These are phyloP conservation scores for Zasmidium cellare DNA, from an alignment of 2,329 filamentous ascomycete genomes.

Conservation along the genomic window DNA sequence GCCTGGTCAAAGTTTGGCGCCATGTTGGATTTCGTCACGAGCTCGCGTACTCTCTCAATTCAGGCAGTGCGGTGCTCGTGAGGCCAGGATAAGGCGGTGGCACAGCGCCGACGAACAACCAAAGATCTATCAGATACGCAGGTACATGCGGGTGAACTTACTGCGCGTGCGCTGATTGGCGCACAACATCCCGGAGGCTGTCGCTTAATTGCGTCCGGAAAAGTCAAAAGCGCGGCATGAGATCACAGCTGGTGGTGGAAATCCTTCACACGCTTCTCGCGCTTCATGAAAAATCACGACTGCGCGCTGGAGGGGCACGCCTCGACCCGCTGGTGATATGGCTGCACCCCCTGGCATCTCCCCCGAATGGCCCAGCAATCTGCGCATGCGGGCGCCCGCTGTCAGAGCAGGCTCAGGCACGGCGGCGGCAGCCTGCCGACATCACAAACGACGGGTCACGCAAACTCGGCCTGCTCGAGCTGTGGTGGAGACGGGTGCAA, in stretches of 20 bases:
- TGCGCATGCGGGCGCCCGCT: conserved; percentile 4
- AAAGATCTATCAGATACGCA: too few species aligned
- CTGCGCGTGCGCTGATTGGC: too few species aligned
- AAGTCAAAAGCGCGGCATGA: background rate
- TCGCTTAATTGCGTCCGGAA: too few species aligned
- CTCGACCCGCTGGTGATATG: background rate
- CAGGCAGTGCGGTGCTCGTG: background rate
- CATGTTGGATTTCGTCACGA: conserved; percentile 4
- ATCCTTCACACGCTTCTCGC: conserved; percentile 2
- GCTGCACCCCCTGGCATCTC: background rate
- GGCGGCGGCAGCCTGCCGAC: background rate
- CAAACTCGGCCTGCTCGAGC: background rate
- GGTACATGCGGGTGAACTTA: too few species aligned
- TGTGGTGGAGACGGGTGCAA: background rate
- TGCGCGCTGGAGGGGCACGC: background rate
- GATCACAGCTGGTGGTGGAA: background rate
- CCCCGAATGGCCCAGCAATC: conserved; percentile 3
- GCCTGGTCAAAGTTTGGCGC: conserved; percentile 39
- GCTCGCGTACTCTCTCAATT: background rate
- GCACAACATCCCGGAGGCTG: too few species aligned
- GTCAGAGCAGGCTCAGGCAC: background rate
- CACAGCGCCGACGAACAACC: too few species aligned
- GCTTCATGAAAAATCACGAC: conserved; percentile 1
- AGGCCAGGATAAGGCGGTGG: background rate
- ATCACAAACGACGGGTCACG: conserved; percentile 2